Evolutionary conservation across 306 rosid genomes (phyloP), one percentile per base, ranked within the genome.

Genomic region (Medicago arabica): DNA sequence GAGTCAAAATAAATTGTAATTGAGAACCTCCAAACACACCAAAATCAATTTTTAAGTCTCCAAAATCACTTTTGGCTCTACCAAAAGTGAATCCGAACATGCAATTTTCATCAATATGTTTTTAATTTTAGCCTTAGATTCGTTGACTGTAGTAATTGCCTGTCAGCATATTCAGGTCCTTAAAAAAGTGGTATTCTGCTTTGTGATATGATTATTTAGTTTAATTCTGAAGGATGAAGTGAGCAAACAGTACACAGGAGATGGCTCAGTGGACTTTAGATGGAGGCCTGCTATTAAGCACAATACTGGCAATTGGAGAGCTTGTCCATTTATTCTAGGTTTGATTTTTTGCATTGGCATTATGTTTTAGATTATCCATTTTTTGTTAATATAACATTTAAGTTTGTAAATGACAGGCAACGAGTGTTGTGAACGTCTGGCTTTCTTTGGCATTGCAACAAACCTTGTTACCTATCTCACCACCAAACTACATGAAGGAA

Each of bases 381-480:
- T 34, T 34, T 72, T 63, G 16, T 66, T 25, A 59, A 18, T 75
- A 16, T 77, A 23, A 23, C 69, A 69, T 57, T 54, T 64, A 34
- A 77, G 54, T 65, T 9, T 78, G 59, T 72, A 39, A 61, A 68
- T 69, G 76, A 55, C 90, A 91, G 98, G 96, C 58, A 91, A 89
- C 15, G 98, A 89, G 72, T 85, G 96, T 65, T 94, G 97, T 74
- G 98, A 94, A 71, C 90, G 96, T 19, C 84, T 93, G 86, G 97
- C 98, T 15, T 94, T 87, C 88, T 91, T 87, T 73, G 97, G 98
- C 60, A 94, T 94, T 76, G 43, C 91, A 14, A 82, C 97, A 73
- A 94, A 94, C 71, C 93, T 94, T 64, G 98, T 94, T 68, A 88
- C 93, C 54, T 94, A 94, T 86, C 95, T 94, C 54, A 94, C 95